These are phyloP conservation scores for Pseudomicrostroma phylloplanum DNA, from an alignment of 1,284 basidiomycete species.

Conservation along the genomic window DNA sequence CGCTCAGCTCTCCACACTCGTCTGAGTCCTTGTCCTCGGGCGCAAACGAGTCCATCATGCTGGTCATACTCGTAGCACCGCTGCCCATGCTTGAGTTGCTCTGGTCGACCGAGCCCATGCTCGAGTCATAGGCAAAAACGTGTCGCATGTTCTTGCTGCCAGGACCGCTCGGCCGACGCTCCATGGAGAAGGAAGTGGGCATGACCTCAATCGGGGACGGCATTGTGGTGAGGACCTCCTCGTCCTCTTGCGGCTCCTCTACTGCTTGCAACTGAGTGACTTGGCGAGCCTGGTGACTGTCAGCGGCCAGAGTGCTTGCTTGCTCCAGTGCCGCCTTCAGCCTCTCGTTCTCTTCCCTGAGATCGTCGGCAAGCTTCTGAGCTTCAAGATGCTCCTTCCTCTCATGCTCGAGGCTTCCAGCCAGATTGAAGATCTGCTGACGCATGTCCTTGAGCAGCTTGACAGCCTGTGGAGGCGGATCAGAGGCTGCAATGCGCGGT, in stretches of 20 bases:
- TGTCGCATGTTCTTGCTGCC: slow-evolving; percentile 37
- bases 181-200: background rate
- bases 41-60: background rate
- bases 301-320: background rate
- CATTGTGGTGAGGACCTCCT: background rate
- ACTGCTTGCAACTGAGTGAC: background rate
- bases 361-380: slow-evolving; percentile 24
- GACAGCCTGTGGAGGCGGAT: slow-evolving; percentile 30
- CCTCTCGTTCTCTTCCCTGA: slow-evolving; percentile 17
- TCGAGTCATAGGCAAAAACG: slow-evolving; percentile 43
- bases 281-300: background rate
- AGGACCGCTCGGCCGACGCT: slow-evolving; percentile 11
- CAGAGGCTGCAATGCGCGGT: slow-evolving; percentile 17
- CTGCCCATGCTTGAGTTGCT: slow-evolving; percentile 25
- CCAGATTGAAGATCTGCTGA: slow-evolving; percentile 49
- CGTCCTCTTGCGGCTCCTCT: slow-evolving; percentile 1
- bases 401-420: slow-evolving; percentile 45
- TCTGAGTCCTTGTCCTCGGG: slow-evolving; percentile 1
- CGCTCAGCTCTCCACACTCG: background rate
- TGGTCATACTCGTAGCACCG: slow-evolving; percentile 6
- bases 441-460: slow-evolving; percentile 47
- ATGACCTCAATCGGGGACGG: background rate
- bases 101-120: slow-evolving; percentile 37
- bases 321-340: slow-evolving; percentile 3
- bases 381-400: slow-evolving; percentile 36